Evolutionary conservation across 768 basidiomycete genomes (phyloP), one percentile per base, ranked within the genome.

Genomic region (Tylopilus sp.): DNA sequence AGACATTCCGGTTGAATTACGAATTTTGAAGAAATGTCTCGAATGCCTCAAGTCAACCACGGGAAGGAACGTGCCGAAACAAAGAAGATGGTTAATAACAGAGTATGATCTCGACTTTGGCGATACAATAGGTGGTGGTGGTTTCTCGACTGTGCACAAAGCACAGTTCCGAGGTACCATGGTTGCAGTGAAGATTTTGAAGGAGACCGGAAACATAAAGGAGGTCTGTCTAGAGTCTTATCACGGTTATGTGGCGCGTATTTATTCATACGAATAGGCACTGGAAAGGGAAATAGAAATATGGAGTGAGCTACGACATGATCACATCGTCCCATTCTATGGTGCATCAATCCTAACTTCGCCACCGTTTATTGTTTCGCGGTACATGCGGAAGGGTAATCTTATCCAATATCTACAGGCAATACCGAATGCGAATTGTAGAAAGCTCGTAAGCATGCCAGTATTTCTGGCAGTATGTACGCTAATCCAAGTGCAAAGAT

Each of bases 101-200:
- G 49, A 61, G 4, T 62, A 65, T 38, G 67, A 69, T n/a, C 63
- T 69, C 22, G 65, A 66, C 4, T 52, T 60, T 38, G 60, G 60
- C 7, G 51, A 45, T 7, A 42, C 54, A 40, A 66, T 68, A 37
- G 68, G 66, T 9, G 26, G 57, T 13, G 68, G 68, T 11, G 66
- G 64, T 25, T 69, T 69, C 34, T 40, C 49, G n/a, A 55, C 40
- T 0, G 54, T 55, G 10, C 25, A 7, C 0, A 55, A 42, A 24
- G 54, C 49, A 2, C 30, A 16, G 29, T 55, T 50, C 28, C 28
- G 54, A 28, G 31, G 33, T 16, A 46, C n/a, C 22, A 36, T 33
- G 3, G 54, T 55, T 25, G 54, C 54, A 11, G 50, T 51, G 7
- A 55, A 51, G 33, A 30, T 13, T 1, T 25, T 51, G 12, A 55